A percentile compares a stretch with the other conserved stretches of the same genome.
phyloP scores from a whole-genome alignment of 2,329 filamentous ascomycete genomes.

The Colletotrichum sp. region DNA sequence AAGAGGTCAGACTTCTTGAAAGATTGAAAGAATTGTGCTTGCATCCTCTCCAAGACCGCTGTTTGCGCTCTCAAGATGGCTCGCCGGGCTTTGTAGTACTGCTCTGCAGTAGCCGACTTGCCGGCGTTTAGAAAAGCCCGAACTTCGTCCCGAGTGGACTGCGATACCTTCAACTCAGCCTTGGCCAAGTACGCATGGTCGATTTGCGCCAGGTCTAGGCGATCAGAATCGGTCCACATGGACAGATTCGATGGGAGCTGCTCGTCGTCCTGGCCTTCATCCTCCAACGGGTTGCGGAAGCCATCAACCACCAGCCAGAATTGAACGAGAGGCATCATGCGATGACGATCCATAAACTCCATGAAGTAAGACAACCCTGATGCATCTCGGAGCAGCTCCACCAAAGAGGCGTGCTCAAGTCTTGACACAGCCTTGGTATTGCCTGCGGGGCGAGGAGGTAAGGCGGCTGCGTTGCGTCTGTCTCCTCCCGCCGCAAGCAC shows the following conservation, averaged over 20 bases:
- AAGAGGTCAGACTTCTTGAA: conserved; percentile 95
- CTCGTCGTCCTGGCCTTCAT: conserved; percentile 74
- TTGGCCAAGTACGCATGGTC: conserved; percentile 87
- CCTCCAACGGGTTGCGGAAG: conserved; percentile 91
- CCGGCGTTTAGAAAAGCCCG: conserved; percentile 81
- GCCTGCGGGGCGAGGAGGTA: conserved; percentile 9
- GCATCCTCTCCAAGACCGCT: conserved; percentile 82
- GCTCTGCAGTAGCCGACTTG: conserved; percentile 74
- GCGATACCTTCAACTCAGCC: conserved; percentile 79
- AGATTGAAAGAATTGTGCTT: conserved; percentile 76
- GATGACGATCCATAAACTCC: conserved; percentile 97
- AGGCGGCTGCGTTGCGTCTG: conserved; percentile 35
- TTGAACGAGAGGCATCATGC: conserved; percentile 87
- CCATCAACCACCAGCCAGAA: conserved; percentile 99
- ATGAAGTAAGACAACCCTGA: conserved; percentile 97
- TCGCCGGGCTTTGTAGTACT: conserved; percentile 83
- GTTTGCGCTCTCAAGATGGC: conserved; percentile 86
- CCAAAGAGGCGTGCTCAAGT: conserved; percentile 77
- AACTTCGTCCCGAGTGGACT: conserved; percentile 72
- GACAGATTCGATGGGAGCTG: conserved; percentile 64
- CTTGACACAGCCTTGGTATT: conserved; percentile 48
- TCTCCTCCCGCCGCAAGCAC: conserved; percentile 75
- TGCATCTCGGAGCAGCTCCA: conserved; percentile 87
- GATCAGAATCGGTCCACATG: conserved; percentile 83
- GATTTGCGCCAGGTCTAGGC: conserved; percentile 88